phyloP scores from a whole-genome alignment of 2,329 filamentous ascomycete species.

The Dactylellina cionopaga region DNA sequence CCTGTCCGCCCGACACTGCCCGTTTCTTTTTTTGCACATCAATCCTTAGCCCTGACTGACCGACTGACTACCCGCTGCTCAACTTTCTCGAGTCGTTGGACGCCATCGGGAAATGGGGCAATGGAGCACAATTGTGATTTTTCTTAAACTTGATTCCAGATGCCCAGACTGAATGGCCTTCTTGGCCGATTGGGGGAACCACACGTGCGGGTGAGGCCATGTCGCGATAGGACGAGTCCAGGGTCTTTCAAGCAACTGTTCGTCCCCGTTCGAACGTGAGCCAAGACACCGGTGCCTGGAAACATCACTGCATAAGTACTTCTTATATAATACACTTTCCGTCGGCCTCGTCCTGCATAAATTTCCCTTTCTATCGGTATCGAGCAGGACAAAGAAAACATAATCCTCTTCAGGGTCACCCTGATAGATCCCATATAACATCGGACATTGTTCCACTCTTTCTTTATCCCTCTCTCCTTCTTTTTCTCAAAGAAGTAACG shows the following conservation, averaged over 20 bases:
- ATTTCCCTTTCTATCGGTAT: conserved; percentile 16
- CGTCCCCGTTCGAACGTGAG: conserved; percentile 22
- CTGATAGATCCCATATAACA: conserved; percentile 12
- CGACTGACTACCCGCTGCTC: neutral
- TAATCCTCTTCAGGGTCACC: neutral
- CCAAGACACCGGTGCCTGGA: conserved; percentile 45
- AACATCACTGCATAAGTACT: conserved; percentile 20
- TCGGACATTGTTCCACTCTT: conserved; percentile 19
- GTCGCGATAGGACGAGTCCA: conserved; percentile 39
- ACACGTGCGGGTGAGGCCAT: conserved; percentile 33
- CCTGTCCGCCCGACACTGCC: conserved; percentile 8
- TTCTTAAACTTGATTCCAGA: conserved; percentile 9
- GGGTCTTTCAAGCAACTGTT: conserved; percentile 2
- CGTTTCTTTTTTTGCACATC: conserved; percentile 39
- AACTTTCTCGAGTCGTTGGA: neutral
- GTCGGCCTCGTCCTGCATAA: conserved; percentile 8
- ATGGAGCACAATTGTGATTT: neutral
- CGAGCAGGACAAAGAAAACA: neutral
- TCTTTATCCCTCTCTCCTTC: neutral
- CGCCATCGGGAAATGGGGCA: conserved; percentile 12
- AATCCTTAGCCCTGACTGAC: conserved; percentile 18
- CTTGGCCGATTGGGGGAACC: conserved; percentile 15
- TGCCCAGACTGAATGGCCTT: conserved; percentile 5
- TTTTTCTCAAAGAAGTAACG: neutral
- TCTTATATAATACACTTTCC: conserved; percentile 30